Base-by-base conservation (phyloP, 495 filamentous ascomycete species). In the Aspergillus heteromorphus region DNA sequence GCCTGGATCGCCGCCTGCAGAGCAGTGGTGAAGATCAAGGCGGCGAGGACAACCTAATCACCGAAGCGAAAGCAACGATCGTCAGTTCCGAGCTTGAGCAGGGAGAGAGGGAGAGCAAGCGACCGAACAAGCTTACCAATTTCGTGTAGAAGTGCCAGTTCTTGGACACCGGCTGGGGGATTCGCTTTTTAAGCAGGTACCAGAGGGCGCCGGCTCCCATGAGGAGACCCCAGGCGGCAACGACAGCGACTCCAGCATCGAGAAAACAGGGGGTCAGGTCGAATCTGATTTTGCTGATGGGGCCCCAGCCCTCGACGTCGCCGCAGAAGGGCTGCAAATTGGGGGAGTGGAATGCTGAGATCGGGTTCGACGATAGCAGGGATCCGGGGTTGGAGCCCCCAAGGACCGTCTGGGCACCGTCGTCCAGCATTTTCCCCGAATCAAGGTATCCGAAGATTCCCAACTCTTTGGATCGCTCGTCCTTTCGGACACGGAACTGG, bases 231-330 rank as follows among this genome's bases (percentile, higher is more conserved):
- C 82, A 91, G 4, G 80, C 75, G 9, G 89, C 91, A 17, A 96
- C 86, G 5, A 78, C 64, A 25, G 85, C 83, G 51, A 97, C 81
- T 75, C 86, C 88, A 9, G 92, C 79, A 67, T 97, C 95, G 47
- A 96, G 79, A 67, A 97, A 97, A 72, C 95, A 99, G 53, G 95
- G 91, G 34, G 95, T 97, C 69, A 99, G 88, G 68, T 97, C 92
- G 68, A 87, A 95, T 57, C 91, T 75, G 52, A 80, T 77, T 17
- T 83, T 82, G 68, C 89, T 93, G 61, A 99, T 53, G 16, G 95
- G 95, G 10, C 95, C 95, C 93, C 93, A 99, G 65, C 95, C 95
- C 71, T 97, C 92, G 30, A 74, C 71, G 72, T 95, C 89, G 60
- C 85, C 81, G 70, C 92, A 97, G 71, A 96, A 79, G 27, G 87